phyloP scores from a whole-genome alignment of 2,329 filamentous ascomycete species.

The Byssothecium circinans region DNA sequence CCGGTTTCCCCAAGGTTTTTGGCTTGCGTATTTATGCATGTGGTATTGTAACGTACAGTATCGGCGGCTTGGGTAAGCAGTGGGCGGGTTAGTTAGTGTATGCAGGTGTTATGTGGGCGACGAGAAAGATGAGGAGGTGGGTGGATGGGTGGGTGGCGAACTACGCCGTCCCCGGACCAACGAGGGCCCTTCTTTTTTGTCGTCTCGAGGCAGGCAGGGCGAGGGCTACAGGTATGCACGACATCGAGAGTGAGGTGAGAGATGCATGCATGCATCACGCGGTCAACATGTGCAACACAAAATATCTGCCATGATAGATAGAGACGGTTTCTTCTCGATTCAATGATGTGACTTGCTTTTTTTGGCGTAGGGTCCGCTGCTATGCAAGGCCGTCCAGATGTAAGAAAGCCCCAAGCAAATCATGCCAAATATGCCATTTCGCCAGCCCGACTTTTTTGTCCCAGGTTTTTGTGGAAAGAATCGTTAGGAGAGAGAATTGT shows the following conservation, averaged over 20 bases:
- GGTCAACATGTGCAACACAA: too few relatives aligned
- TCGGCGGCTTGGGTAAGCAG: too few relatives aligned
- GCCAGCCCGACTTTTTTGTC: too few relatives aligned
- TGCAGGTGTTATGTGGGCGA: background rate
- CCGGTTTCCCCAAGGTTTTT: too few relatives aligned
- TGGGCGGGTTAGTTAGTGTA: background rate
- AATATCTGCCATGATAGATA: too few relatives aligned
- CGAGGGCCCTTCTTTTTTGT: too few relatives aligned
- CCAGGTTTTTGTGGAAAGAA: too few relatives aligned
- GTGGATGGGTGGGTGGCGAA: background rate
- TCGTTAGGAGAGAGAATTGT: background rate
- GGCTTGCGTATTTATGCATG: background rate
- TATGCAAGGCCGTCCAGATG: background rate
- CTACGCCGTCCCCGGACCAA: background rate
- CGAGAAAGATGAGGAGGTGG: background rate
- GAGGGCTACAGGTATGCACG: slow-evolving; percentile 3
- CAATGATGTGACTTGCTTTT: too few relatives aligned
- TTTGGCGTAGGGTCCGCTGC: background rate
- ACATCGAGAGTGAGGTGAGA: background rate
- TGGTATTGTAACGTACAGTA: slow-evolving; percentile 2
- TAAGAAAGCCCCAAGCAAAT: background rate
- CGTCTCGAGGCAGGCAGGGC: too few relatives aligned
- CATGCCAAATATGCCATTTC: too few relatives aligned
- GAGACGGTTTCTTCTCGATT: too few relatives aligned
- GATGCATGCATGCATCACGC: background rate